Base-by-base conservation (phyloP, 495 filamentous ascomycete species). In the Astrocystis sublimbata region DNA sequence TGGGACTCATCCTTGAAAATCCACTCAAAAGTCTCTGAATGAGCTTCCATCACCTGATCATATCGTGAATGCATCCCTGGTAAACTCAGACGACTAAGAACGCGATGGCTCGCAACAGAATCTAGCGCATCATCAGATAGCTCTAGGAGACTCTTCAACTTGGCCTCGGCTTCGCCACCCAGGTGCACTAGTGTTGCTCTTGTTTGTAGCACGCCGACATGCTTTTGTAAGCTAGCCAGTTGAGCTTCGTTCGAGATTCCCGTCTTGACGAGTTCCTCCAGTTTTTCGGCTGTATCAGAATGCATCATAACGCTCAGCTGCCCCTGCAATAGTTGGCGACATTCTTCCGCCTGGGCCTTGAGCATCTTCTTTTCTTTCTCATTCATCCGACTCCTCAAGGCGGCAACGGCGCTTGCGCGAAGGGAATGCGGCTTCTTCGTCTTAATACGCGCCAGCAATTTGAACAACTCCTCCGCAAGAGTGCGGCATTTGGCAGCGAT, bases 21-120 rank as follows among this genome's bases (percentile, higher is more conserved):
- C 50, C 50, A 53, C 28, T 53, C 21, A 28, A 28, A 53, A 6
- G 50, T 53, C 13, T 53, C 50, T 7, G 50, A 53, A 31, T 21
- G 17, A 10, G 50, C 50, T 53, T 53, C 35, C 17, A 6, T 28
- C 4, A 53, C 50, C 35, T 24, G 28, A 15, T 10, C 4, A 33
- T 53, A 53, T 31, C 50, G 21, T 24, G 19, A 28, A 31, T 31
- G 21, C 28, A 53, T 26, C 26, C 35, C 50, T 24, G 50, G 50
- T 17, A 53, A 53, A 35, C 21, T 10, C 31, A 54, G 50, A 7
- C 15, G 19, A 5, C 36, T 36, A 24, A 54, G 10, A 33, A 54
- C 36, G 9, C 21, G 28, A 33, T 33, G 50, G 30, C 12, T 33
- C n/a, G 50, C 35, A 23, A 54, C 36, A 6, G 50, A 30, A n/a